phyloP scores from a whole-genome alignment of 129 eudicot genomes.

The Centella asiatica region DNA sequence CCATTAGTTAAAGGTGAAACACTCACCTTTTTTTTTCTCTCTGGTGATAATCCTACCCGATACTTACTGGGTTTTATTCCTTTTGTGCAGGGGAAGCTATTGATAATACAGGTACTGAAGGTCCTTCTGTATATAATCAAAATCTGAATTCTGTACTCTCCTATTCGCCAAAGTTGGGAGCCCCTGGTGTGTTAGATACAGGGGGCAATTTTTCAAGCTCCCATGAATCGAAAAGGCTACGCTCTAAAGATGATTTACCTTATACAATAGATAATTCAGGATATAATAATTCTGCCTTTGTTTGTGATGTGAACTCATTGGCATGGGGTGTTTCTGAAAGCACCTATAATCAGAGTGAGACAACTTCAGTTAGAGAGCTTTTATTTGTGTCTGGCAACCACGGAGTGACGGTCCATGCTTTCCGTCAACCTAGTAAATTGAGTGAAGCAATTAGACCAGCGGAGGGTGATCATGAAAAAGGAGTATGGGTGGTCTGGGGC shows the following conservation, averaged over 20 bases:
- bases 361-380: conserved; percentile 48
- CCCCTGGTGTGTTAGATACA: conserved; percentile 25
- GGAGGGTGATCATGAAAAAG: conserved; percentile 40
- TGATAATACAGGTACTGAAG: conserved; percentile 12
- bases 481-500: conserved; percentile 94
- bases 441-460: conserved; percentile 23
- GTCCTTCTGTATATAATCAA: conserved; percentile 5
- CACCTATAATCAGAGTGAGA: conserved; percentile 44
- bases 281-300: conserved; percentile 31
- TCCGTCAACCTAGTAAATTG: conserved; percentile 30
- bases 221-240: conserved; percentile 27
- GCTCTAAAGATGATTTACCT: conserved; percentile 13
- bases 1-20: conserved; percentile 65
- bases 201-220: conserved; percentile 26
- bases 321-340: conserved; percentile 89
- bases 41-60: not conserved
- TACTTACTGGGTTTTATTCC: not conserved
- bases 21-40: conserved; percentile 6
- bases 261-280: conserved; percentile 20
- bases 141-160: conserved; percentile 8
- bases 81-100: conserved; percentile 34
- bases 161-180: conserved; percentile 13
- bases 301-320: conserved; percentile 62
- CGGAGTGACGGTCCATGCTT: conserved; percentile 79
- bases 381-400: conserved; percentile 69